Conservation (phyloP, 257 asterid species). For the Ballota nigra region DNA sequence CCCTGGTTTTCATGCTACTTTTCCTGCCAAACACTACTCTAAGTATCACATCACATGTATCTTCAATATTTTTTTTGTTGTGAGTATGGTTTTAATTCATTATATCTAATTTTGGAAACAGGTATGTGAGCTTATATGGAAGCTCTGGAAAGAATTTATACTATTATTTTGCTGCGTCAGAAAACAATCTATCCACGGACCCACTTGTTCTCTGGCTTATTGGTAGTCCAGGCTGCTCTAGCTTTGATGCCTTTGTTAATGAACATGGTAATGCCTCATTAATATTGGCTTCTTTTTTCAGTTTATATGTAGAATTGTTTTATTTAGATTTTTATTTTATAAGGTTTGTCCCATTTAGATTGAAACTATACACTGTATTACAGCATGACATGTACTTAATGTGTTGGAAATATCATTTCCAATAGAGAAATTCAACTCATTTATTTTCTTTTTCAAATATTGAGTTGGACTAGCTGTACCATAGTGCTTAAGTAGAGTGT, state of each 20-base stretch:
- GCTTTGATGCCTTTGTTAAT: conserved; percentile 95
- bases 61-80: too few relatives aligned
- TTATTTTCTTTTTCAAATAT: too few relatives aligned
- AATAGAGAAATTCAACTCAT: too few relatives aligned
- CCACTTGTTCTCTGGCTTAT: conserved; percentile 95
- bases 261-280: conserved; percentile 64
- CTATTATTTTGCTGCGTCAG: conserved; percentile 88
- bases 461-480: too few relatives aligned
- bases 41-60: too few relatives aligned
- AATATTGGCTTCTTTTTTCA: not conserved
- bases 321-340: not conserved
- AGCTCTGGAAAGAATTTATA: conserved; percentile 61
- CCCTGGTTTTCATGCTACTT: conserved; percentile 71
- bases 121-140: conserved; percentile 54
- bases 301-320: conserved; percentile 6
- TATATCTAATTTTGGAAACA: conserved; percentile 13
- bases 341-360: too few relatives aligned
- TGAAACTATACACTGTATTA: too few relatives aligned
- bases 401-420: too few relatives aligned
- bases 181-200: conserved; percentile 61
- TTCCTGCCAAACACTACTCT: conserved; percentile 82
- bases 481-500: too few relatives aligned
- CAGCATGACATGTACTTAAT: too few relatives aligned
- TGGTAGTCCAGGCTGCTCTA: conserved; percentile 98
- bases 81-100: not conserved